phyloP scores from a whole-genome alignment of 495 filamentous ascomycete genomes.

The Lophiotrema nucula region DNA sequence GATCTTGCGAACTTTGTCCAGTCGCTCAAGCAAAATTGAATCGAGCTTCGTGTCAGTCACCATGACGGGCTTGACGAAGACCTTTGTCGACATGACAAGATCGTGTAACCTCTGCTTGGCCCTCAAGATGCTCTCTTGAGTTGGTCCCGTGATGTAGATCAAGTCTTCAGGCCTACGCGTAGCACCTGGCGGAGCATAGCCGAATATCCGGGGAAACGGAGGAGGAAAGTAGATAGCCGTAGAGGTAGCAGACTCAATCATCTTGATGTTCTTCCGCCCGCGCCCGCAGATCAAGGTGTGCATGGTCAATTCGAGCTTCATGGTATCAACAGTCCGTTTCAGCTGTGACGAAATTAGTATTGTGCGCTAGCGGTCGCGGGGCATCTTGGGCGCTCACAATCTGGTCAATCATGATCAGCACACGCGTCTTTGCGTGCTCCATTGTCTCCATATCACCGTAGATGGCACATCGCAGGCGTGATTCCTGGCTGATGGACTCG shows the following conservation, averaged over 20 bases:
- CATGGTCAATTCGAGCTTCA: conserved; percentile 79
- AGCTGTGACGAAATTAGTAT: conserved; percentile 59
- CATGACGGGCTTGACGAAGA: conserved; percentile 86
- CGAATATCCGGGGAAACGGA: conserved; percentile 83
- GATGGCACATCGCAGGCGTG: conserved; percentile 84
- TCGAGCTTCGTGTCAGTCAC: conserved; percentile 88
- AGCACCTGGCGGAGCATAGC: conserved; percentile 78
- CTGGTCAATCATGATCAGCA: conserved; percentile 96
- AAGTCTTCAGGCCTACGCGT: conserved; percentile 79
- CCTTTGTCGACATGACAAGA: conserved; percentile 68
- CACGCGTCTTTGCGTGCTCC: conserved; percentile 93
- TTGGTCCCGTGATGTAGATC: conserved; percentile 90
- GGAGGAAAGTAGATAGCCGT: conserved; percentile 98
- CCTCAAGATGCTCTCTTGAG: conserved; percentile 69
- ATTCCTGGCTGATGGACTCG: conserved; percentile 68
- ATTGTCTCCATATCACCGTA: conserved; percentile 93
- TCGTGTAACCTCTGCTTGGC: conserved; percentile 90
- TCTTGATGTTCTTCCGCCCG: conserved; percentile 91
- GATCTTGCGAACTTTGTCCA: conserved; percentile 96
- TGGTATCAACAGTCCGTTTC: conserved; percentile 76
- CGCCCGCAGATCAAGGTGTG: conserved; percentile 90
- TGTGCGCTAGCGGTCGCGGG: conserved; percentile 12
- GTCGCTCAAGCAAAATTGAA: conserved; percentile 81
- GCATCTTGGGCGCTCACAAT: conserved; percentile 62
- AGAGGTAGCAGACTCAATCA: conserved; percentile 88